Conservation (phyloP, 164 flowering plant species). For the Nymphaea colorata region DNA sequence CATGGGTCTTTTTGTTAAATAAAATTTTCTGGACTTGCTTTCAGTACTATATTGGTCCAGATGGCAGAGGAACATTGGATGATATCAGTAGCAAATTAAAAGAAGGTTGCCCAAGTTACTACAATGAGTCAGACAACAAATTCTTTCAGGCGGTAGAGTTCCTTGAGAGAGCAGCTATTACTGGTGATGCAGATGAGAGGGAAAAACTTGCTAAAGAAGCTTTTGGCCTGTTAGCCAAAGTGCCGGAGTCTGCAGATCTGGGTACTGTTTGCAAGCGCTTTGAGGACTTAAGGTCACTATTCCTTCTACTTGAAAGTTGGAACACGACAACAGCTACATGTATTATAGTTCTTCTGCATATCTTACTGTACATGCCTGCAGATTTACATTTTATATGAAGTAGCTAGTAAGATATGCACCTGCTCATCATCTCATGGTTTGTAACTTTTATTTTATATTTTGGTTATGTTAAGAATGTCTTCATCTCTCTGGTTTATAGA, state of each 20-base stretch:
- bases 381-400: background rate
- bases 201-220: conserved; percentile 90
- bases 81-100: conserved; percentile 83
- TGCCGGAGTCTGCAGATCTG: conserved; percentile 94
- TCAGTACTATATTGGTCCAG: conserved; percentile 95
- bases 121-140: conserved; percentile 89
- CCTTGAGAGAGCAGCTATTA: conserved; percentile 84
- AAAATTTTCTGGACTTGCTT: background rate
- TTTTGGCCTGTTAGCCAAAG: conserved; percentile 56
- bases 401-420: background rate
- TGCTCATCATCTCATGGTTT: too few species aligned
- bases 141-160: conserved; percentile 93
- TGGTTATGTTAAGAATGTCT: too few species aligned
- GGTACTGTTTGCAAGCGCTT: conserved; percentile 86
- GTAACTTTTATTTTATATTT: too few species aligned
- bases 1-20: background rate
- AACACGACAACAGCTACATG: background rate
- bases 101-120: conserved; percentile 97
- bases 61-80: conserved; percentile 96
- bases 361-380: background rate
- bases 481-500: too few species aligned
- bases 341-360: background rate
- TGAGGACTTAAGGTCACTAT: conserved; percentile 81
- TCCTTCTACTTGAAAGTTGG: background rate
- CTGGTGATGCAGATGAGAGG: conserved; percentile 52